Conservation (phyloP, 495 filamentous ascomycete species). For the Tuber melanosporum region DNA sequence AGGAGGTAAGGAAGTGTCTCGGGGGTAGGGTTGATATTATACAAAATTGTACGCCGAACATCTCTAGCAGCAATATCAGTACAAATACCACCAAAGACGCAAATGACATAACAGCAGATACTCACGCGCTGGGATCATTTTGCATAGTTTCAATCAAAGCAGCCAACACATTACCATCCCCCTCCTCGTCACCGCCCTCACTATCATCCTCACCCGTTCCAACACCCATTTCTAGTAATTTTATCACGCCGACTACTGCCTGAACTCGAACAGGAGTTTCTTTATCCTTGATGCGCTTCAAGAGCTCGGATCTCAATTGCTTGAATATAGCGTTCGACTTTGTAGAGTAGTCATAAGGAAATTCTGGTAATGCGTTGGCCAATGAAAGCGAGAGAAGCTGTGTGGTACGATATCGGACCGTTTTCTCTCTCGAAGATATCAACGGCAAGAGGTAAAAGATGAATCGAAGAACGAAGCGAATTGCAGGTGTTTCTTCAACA, state of each 20-base stretch:
- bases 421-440: constrained; percentile 78
- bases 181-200: constrained; percentile 42
- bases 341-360: constrained; percentile 31
- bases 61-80: constrained; percentile 41
- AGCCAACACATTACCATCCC: constrained; percentile 46
- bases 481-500: constrained; percentile 63
- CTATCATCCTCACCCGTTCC: constrained; percentile 60
- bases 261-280: constrained; percentile 86
- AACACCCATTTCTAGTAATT: constrained; percentile 67
- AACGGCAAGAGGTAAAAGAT: constrained; percentile 62
- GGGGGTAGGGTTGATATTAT: constrained; percentile 77
- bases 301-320: constrained; percentile 63
- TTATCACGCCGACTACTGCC: constrained; percentile 81
- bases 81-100: not conserved
- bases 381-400: constrained; percentile 81
- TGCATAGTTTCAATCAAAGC: constrained; percentile 79
- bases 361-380: constrained; percentile 70
- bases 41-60: constrained; percentile 76
- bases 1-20: constrained; percentile 82
- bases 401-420: constrained; percentile 79
- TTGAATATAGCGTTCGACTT: constrained; percentile 75
- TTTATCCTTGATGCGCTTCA: constrained; percentile 85
- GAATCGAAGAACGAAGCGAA: constrained; percentile 58
- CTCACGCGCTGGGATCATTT: constrained; percentile 75
- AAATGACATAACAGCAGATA: not conserved